Conservation (phyloP, 164 flowering plant species). For the Taxillus chinensis region DNA sequence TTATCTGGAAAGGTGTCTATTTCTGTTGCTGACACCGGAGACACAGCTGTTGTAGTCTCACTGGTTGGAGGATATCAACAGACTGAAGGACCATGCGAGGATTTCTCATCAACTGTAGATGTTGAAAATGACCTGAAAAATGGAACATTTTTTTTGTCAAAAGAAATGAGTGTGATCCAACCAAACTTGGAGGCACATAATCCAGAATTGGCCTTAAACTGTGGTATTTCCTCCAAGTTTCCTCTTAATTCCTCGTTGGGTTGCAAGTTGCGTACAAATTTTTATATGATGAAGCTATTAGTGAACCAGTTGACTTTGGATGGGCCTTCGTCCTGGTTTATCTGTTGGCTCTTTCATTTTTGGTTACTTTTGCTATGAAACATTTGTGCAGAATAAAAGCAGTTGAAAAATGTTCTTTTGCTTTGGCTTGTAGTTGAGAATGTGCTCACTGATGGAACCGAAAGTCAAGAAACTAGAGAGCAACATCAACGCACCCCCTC, state of each 20-base stretch:
- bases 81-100: conserved; percentile 19
- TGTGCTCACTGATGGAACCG: conserved; percentile 11
- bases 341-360: conserved; percentile 23
- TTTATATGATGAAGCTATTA: conserved; percentile 10
- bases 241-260: conserved; percentile 15
- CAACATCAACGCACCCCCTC: conserved; percentile 12
- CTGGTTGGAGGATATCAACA: conserved; percentile 37
- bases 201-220: conserved; percentile 26
- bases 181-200: conserved; percentile 20
- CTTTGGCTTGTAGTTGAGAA: conserved; percentile 21
- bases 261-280: conserved; percentile 15
- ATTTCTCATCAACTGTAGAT: conserved; percentile 14
- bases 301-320: conserved; percentile 12
- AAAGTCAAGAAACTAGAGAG: conserved; percentile 17
- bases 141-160: conserved; percentile 8
- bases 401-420: not conserved
- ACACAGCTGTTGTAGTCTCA: conserved; percentile 89
- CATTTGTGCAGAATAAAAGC: not conserved
- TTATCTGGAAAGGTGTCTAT: conserved; percentile 56
- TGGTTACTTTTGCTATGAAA: conserved; percentile 18
- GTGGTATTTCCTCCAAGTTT: conserved; percentile 16
- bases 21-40: conserved; percentile 86
- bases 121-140: conserved; percentile 8
- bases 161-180: conserved; percentile 9
- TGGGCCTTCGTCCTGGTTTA: conserved; percentile 35